Conservation (phyloP, 257 asterid species). For the Solanum ahanhuiri region DNA sequence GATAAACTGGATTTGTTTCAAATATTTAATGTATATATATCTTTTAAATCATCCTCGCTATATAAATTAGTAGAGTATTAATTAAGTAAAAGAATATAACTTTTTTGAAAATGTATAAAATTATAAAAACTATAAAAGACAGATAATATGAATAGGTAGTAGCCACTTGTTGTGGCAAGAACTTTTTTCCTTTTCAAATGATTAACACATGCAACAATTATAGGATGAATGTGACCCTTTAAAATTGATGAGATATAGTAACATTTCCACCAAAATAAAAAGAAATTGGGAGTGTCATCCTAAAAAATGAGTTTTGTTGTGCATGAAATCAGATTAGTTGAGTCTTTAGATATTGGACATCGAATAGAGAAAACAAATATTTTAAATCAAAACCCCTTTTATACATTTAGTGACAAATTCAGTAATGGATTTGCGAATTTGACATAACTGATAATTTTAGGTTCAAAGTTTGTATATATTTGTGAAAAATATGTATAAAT, state of each 20-base stretch:
- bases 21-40: too few species aligned
- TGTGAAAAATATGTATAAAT: not conserved
- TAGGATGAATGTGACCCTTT: not conserved
- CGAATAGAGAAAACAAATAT: too few species aligned
- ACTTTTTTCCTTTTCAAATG: not conserved
- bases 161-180: not conserved
- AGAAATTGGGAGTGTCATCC: not conserved
- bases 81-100: not conserved
- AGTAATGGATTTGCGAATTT: accelerated
- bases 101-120: not conserved
- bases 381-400: too few species aligned
- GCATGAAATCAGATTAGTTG: not conserved
- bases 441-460: too few species aligned
- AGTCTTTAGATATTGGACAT: too few species aligned
- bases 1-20: too few species aligned
- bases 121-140: not conserved
- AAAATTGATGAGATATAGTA: not conserved
- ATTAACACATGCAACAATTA: not conserved
- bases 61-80: not conserved
- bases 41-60: too few species aligned
- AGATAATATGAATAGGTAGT: not conserved
- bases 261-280: not conserved
- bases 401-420: not conserved
- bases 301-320: not conserved
- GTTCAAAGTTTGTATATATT: too few species aligned